Percentiles rank a stretch among this genome's conserved stretches.
Evolutionary conservation across 768 basidiomycete genomes (phyloP).

Genomic region (Lactarius sp.): DNA sequence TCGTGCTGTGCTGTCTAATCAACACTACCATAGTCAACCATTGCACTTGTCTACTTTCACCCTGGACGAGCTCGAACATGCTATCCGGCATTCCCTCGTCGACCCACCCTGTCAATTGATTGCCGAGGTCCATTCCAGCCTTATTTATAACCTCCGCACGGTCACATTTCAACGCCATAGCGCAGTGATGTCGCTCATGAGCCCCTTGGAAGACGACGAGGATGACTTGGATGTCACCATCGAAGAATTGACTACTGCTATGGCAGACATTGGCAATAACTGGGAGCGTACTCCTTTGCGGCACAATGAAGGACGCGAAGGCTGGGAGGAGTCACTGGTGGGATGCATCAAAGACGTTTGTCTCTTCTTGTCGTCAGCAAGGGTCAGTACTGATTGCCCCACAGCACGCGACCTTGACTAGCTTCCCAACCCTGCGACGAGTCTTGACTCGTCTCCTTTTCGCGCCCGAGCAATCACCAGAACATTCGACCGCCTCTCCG

Average conservation of each 20-base stretch:
- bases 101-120: conserved; percentile 75
- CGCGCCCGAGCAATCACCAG: conserved; percentile 48
- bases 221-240: conserved; percentile 52
- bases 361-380: conserved; percentile 25
- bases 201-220: conserved; percentile 39
- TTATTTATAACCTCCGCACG: conserved; percentile 88
- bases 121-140: conserved; percentile 81
- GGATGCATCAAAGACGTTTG: conserved; percentile 88
- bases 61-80: conserved; percentile 88
- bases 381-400: background rate
- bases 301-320: conserved; percentile 66
- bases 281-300: conserved; percentile 79
- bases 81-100: conserved; percentile 66
- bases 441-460: conserved; percentile 72
- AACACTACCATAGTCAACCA: conserved; percentile 48
- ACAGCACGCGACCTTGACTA: conserved; percentile 69
- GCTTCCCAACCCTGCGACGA: conserved; percentile 67
- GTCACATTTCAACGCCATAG: conserved; percentile 71
- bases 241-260: conserved; percentile 58
- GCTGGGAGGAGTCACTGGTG: conserved; percentile 90
- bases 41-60: conserved; percentile 84
- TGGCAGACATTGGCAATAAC: conserved; percentile 79
- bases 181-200: conserved; percentile 62
- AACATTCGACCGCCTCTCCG: conserved; percentile 42
- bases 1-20: background rate